These are phyloP conservation scores for Saccharomyces hybrid DNA, from an alignment of 1,139 yeast genomes.

Conservation along the genomic window DNA sequence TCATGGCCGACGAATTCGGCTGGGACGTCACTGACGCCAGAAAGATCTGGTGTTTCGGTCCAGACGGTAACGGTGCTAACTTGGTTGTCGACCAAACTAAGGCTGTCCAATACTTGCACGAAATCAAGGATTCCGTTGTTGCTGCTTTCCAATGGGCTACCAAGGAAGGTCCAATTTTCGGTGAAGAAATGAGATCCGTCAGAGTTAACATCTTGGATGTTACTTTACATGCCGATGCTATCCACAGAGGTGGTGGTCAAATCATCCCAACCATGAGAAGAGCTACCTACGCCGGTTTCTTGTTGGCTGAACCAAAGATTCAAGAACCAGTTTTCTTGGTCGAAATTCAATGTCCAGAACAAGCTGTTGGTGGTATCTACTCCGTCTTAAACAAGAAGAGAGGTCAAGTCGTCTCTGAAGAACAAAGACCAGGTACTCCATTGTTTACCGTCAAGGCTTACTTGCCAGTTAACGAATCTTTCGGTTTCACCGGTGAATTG, in stretches of 20 bases:
- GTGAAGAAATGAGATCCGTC: constrained; percentile 92
- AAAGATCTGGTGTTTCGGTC: constrained; percentile 99
- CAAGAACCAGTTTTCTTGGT: constrained; percentile 99
- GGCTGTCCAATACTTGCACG: constrained; percentile 98
- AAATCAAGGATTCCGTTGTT: constrained; percentile 98
- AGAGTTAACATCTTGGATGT: constrained; percentile 98
- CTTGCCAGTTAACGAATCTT: constrained; percentile 99
- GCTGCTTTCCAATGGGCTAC: constrained; percentile 99
- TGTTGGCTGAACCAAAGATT: constrained; percentile 97
- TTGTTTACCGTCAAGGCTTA: constrained; percentile 98
- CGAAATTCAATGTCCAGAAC: constrained; percentile 99
- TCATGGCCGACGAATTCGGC: constrained; percentile 97
- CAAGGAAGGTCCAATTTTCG: constrained; percentile 98
- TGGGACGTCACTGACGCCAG: constrained; percentile 99
- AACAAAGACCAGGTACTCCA: constrained; percentile 99
- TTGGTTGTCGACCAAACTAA: constrained; percentile 98
- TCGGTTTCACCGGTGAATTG: constrained; percentile 99
- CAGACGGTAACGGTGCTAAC: constrained; percentile 99
- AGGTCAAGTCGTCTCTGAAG: constrained; percentile 98
- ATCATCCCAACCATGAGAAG: constrained; percentile 99
- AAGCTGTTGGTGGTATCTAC: constrained; percentile 99
- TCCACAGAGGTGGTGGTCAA: constrained; percentile 99
- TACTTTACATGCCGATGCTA: constrained; percentile 99
- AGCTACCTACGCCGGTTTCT: constrained; percentile 96
- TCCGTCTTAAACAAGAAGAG: constrained; percentile 99